Conservation (phyloP, 139 green algal species). For the Zygnema cylindricum region DNA sequence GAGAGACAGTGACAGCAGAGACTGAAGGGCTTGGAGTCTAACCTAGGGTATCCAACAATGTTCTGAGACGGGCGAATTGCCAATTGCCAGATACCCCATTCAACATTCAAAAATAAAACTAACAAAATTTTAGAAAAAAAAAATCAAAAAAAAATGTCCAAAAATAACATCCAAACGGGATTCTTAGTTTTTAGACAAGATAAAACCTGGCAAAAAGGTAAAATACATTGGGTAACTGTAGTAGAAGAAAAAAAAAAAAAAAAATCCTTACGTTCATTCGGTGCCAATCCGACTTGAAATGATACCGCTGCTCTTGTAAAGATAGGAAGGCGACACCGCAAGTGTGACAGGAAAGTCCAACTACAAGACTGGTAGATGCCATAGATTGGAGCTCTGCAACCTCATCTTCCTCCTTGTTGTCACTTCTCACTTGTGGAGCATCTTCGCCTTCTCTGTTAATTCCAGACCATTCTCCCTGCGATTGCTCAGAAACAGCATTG, state of each 20-base stretch:
- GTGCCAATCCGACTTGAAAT: conserved; percentile 50
- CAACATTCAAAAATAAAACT: too few relatives aligned
- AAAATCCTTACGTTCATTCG: conserved; percentile 30
- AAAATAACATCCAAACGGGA: background rate
- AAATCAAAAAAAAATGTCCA: background rate
- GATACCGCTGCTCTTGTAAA: conserved; percentile 21
- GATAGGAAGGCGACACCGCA: conserved; percentile 24
- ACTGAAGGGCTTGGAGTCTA: too few relatives aligned
- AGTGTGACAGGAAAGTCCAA: conserved; percentile 23
- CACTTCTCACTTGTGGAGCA: too few relatives aligned
- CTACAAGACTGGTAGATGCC: background rate
- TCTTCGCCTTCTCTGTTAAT: background rate
- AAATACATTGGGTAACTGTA: background rate
- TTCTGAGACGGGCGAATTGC: too few relatives aligned
- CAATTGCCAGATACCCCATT: too few relatives aligned
- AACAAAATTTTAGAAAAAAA: background rate
- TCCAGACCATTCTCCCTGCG: background rate
- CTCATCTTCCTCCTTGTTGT: background rate
- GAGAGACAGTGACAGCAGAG: too few relatives aligned
- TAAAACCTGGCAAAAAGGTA: background rate
- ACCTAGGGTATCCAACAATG: too few relatives aligned
- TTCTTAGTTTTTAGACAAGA: background rate
- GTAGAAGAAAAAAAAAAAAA: background rate
- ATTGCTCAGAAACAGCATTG: background rate
- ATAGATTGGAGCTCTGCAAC: background rate